Base-by-base conservation (phyloP, 345 rosid species). In the Dimocarpus longan region DNA sequence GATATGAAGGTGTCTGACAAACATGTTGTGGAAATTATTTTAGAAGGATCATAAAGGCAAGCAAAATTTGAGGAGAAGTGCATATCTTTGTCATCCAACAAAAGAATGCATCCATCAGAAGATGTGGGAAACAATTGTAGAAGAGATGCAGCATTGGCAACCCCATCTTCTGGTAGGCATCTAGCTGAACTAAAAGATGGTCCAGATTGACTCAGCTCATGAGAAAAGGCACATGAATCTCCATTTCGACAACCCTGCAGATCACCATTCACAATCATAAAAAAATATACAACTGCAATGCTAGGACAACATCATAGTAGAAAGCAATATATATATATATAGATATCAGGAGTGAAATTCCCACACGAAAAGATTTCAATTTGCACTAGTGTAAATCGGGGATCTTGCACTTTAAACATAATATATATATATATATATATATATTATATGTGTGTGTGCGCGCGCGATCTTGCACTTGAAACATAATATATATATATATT, bases 241-340 rank as follows among this genome's bases (percentile, higher is more conserved):
- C 95, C 98, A 66, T 93, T 89, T 82, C 93, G 88, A 85, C 98
- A 95, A 57, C 98, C 98, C 98, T 95, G 89, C 69, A 84, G 64
- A 82, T 79, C 73, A 76, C 71, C 54, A 71, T 52, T 68, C 75
- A 80, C 69, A 82, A 76, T 68, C 57, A 50, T 66, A 40, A 82
- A 56, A 63, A 66, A 19, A 39, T 22, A 79, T 76, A 76, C 64
- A 52, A 70, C 21, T 40, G 46, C 12, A 50, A 28, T 22, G 32
- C 62, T 39, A 54, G 46, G 28, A 37, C 19, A 46, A 13, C 24
- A 77, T 76, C 40, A 65, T 10, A 64, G 6, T 11, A 26, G 8
- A 37, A 42, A 73, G 73, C 40, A 75, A 60, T 13, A 46, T 11
- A 46, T 11, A 32, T 32, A 32, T 32, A 32, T 32, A 32, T 32